These are phyloP conservation scores for Talaromyces piceae DNA, from an alignment of 2,329 filamentous ascomycete genomes.

Conservation along the genomic window DNA sequence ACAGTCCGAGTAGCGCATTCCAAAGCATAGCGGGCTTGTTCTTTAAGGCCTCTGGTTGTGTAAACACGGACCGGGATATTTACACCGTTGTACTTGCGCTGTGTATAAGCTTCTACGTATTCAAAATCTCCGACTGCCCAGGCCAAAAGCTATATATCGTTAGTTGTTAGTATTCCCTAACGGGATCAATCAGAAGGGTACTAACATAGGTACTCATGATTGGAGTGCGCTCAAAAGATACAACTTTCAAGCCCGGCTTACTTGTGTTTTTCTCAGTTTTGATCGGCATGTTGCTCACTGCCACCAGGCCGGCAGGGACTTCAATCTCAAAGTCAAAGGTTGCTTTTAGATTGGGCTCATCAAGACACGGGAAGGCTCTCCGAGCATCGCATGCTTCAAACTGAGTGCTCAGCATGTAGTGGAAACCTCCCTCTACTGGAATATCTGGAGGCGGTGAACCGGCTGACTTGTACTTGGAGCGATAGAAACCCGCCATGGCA, in stretches of 20 bases:
- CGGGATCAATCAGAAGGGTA: conserved; percentile 8
- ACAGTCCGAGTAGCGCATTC: conserved; percentile 89
- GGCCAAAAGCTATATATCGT: conserved; percentile 60
- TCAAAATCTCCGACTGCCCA: conserved; percentile 98
- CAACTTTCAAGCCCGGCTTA: conserved; percentile 55
- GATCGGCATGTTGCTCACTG: conserved; percentile 92
- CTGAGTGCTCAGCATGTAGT: conserved; percentile 85
- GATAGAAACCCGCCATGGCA: conserved; percentile 88
- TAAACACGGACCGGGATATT: conserved; percentile 90
- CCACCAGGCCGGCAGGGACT: conserved; percentile 78
- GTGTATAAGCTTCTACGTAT: conserved; percentile 85
- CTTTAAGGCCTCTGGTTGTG: conserved; percentile 87
- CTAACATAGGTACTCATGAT: conserved; percentile 77
- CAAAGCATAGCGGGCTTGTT: conserved; percentile 82
- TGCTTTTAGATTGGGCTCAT: conserved; percentile 94
- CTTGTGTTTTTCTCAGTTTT: conserved; percentile 63
- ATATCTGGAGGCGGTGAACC: conserved; percentile 67
- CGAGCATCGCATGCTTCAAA: conserved; percentile 96
- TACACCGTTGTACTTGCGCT: conserved; percentile 85
- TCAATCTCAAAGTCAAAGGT: conserved; percentile 93
- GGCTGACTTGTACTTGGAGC: conserved; percentile 83
- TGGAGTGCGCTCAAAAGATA: conserved; percentile 76
- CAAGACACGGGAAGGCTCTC: conserved; percentile 93
- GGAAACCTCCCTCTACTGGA: conserved; percentile 59
- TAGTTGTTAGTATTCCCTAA: background rate